Conservation (phyloP, 495 filamentous ascomycete genomes). For the Tetracladium marchalianum region DNA sequence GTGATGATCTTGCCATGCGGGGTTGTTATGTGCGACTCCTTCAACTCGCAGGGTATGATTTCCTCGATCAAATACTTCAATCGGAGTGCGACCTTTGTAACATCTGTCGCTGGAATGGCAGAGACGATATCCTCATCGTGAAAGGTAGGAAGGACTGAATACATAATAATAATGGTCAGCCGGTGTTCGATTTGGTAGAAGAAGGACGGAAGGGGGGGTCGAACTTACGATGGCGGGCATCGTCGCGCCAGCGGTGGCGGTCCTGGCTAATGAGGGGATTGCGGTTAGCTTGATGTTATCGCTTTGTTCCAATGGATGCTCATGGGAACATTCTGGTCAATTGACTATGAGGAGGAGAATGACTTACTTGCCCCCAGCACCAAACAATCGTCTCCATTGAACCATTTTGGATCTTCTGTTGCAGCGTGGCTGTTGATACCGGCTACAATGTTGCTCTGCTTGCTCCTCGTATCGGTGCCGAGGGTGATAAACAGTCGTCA, state of each 20-base stretch:
- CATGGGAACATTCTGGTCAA: not conserved
- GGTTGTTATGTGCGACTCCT: slow-evolving; percentile 56
- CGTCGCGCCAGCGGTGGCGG: slow-evolving; percentile 11
- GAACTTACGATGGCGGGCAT: slow-evolving; percentile 18
- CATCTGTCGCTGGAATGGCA: slow-evolving; percentile 55
- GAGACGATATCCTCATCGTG: slow-evolving; percentile 42
- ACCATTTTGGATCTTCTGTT: slow-evolving; percentile 7
- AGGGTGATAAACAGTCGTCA: no score
- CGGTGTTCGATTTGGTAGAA: not conserved
- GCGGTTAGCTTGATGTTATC: not conserved
- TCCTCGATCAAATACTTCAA: slow-evolving; percentile 87
- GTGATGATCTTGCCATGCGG: slow-evolving; percentile 84
- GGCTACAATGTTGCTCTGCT: no score
- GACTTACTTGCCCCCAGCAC: slow-evolving; percentile 13
- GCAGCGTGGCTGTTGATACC: not conserved
- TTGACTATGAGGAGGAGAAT: not conserved
- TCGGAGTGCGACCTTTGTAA: slow-evolving; percentile 79
- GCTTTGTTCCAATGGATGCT: not conserved
- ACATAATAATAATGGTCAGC: not conserved
- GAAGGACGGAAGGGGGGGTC: not conserved
- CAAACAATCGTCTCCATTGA: slow-evolving; percentile 17
- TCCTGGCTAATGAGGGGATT: slow-evolving; percentile 4
- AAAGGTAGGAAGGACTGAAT: slow-evolving; percentile 51
- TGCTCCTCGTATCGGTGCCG: no score
- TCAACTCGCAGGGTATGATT: slow-evolving; percentile 78